phyloP scores from a whole-genome alignment of 768 basidiomycete genomes.

The Dacryopinax primogenitus region DNA sequence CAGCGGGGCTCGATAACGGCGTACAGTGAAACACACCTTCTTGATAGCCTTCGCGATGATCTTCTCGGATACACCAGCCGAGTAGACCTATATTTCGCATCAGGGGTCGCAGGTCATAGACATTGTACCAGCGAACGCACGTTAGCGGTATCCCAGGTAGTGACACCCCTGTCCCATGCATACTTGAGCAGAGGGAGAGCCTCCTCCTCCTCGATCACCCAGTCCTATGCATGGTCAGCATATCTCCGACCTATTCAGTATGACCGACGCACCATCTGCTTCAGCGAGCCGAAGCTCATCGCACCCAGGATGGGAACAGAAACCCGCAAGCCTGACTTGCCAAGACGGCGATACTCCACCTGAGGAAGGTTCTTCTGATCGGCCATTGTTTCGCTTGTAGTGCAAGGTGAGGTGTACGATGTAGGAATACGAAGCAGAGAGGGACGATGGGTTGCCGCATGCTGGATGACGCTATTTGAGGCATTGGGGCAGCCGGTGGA shows the following conservation, averaged over 20 bases:
- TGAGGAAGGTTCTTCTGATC: neutral
- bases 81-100: neutral
- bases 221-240: neutral
- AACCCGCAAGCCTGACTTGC: slow-evolving; percentile 9
- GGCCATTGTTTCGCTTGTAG: neutral
- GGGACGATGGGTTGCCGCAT: neutral
- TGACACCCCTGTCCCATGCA: slow-evolving; percentile 11
- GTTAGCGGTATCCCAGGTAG: neutral
- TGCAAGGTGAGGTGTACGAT: neutral
- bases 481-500: neutral
- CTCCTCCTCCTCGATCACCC: neutral
- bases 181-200: slow-evolving; percentile 1
- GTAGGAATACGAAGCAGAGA: neutral
- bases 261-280: neutral
- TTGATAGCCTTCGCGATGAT: slow-evolving; percentile 7
- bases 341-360: slow-evolving; percentile 10
- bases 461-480: neutral
- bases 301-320: slow-evolving; percentile 11
- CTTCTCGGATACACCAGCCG: slow-evolving; percentile 5
- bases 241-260: neutral
- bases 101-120: neutral
- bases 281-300: slow-evolving; percentile 11
- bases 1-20: neutral
- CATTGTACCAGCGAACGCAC: neutral
- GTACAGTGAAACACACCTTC: neutral